Evolutionary conservation across 495 filamentous ascomycete genomes (phyloP).

Genomic region (Glutinoglossum americanum): DNA sequence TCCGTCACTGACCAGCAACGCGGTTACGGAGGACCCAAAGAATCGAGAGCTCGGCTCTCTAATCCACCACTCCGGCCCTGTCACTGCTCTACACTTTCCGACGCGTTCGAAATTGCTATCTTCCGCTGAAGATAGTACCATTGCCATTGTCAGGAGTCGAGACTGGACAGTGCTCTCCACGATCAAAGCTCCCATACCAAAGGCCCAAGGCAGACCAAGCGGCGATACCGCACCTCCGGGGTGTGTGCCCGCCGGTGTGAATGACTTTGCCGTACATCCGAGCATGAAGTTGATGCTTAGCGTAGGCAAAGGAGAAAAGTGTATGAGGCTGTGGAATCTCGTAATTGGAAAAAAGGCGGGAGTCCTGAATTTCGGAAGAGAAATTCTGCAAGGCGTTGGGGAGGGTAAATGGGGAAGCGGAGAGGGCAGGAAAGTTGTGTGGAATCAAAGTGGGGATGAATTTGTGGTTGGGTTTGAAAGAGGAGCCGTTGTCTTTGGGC

Average conservation of each 20-base stretch:
- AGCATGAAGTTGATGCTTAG: conserved; percentile 90
- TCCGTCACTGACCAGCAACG: conserved; percentile 40
- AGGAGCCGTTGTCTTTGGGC: conserved; percentile 64
- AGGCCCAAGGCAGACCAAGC: conserved; percentile 57
- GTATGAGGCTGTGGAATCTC: conserved; percentile 89
- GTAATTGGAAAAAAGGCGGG: conserved; percentile 91
- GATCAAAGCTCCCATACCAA: conserved; percentile 77
- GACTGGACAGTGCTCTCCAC: conserved; percentile 82
- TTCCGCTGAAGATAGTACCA: conserved; percentile 65
- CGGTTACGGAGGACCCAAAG: conserved; percentile 56
- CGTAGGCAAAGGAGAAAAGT: conserved; percentile 69
- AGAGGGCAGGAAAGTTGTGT: conserved; percentile 66
- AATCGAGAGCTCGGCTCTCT: conserved; percentile 78
- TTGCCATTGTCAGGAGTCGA: conserved; percentile 64
- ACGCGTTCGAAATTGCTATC: conserved; percentile 72
- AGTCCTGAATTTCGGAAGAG: conserved; percentile 59
- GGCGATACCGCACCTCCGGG: conserved; percentile 80
- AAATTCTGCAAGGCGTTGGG: conserved; percentile 43
- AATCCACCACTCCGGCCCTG: conserved; percentile 59
- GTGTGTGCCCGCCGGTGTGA: conserved; percentile 70
- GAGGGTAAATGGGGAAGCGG: conserved; percentile 58
- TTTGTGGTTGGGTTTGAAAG: conserved; percentile 80
- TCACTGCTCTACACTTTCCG: conserved; percentile 64
- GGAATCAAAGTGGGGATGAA: conserved; percentile 54
- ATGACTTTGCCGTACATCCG: conserved; percentile 87